Base-by-base conservation (phyloP, 2,329 filamentous ascomycete genomes). In the Trichophyton equinum region DNA sequence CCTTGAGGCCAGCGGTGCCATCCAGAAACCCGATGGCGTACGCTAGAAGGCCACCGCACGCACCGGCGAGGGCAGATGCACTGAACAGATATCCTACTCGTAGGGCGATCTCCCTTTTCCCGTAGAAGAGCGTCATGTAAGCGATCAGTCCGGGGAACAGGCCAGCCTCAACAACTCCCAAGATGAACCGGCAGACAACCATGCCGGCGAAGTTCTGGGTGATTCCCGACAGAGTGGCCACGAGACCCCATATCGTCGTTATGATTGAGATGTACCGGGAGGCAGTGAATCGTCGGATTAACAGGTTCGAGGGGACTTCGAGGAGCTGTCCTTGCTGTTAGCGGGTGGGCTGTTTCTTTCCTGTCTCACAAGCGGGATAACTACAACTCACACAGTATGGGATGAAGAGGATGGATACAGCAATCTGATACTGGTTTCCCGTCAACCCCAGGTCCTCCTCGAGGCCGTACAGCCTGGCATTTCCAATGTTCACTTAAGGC, bases 81-180 rank as follows among this genome's bases (percentile, higher is more conserved):
- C 71, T 72, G 68, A 90, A 89, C 0, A 91, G 78, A 66, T 88
- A 89, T 1, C 85, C 86, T 2, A 89, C 84, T 1, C 88, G 82
- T 47, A 89, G 73, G 3, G 86, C 87, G 1, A 90, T 79, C 72
- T 91, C 87, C 30, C 80, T 79, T 68, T 86, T 87, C 55, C 83
- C 87, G 74, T 91, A 91, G 76, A 89, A 90, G 65, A 89, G 81
- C 0, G 87, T 89, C 18, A 91, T 77, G 66, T 89, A 89, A 4
- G 82, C 84, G 65, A 87, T 73, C n/a, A 75, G 65, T 0, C 86
- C 86, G 0, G 87, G 86, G 65, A 89, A 88, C 0, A 89, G 74
- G 0, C 86, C 86, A 0, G 85, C 85, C 72, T 89, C 86, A 44
- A 88, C 79, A 5, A 81, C 77, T 4, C 87, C 87, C 0, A 91